Evolutionary conservation across 164 flowering plant species (phyloP), one percentile per base, ranked within the genome.

Genomic region (Nymphaea colorata): DNA sequence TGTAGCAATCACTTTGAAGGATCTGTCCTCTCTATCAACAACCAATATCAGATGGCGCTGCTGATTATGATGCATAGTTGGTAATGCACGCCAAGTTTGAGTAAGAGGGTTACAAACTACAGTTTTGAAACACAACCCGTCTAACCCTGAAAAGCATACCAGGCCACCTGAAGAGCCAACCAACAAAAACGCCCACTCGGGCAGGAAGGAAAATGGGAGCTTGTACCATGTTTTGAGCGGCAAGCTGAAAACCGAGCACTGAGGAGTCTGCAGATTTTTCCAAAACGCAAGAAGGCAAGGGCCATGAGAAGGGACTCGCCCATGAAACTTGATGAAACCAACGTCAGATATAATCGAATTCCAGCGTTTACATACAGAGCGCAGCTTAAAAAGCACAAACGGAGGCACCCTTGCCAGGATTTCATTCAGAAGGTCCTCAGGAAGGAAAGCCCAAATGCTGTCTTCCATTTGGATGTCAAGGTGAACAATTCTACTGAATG

Each of bases 81-180:
- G 98, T 79, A 93, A 74, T 17, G 77, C 78, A 72, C 91, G 85
- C 97, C 96, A 93, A 45, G 79, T 69, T 76, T 93, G 98, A 2
- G 93, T 90, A 2, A 93, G 87, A 3, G 98, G 98, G 67, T 93
- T 93, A 74, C 98, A 93, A 41, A 93, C 82, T 63, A 93, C 62
- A 3, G 85, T 89, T 72, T 78, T 93, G 73, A 90, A 93, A 57
- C 82, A 82, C 47, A 79, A 66, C 42, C 91, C 93, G 80, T 93
- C 98, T 41, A 84, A 73, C 44, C 98, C 98, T 61, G 96, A 84
- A 74, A 93, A 89, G 72, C 98, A 89, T 69, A 89, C 92, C 62
- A 90, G 90, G 12, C 96, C 97, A 2, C 91, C 88, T 1, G 94
- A 89, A 71, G 98, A 93, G 76, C 98, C 97, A 69, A 93, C 91